Percentiles rank a stretch among this genome's conserved stretches.
Conservation (phyloP, 2,329 filamentous ascomycete species). For the Penicillium sumatraense region DNA sequence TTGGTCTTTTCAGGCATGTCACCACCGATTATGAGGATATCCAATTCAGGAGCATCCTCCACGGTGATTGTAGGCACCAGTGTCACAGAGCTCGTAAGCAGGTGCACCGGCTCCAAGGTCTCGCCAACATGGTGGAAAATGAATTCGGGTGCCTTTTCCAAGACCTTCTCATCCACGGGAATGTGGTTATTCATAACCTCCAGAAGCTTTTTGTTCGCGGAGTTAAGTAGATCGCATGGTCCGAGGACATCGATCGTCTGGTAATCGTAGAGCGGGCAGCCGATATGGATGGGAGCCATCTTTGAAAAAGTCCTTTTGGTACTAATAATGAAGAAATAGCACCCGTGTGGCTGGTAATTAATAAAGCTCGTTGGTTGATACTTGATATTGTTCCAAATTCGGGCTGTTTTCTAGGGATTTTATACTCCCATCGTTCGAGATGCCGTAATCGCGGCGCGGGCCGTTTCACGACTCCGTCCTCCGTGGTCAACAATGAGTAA, state of each 20-base stretch:
- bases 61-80: constrained; percentile 37
- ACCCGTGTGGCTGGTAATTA: too few relatives aligned
- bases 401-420: neutral
- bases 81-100: constrained; percentile 22
- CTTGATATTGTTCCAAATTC: neutral
- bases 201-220: neutral
- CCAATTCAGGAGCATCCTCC: constrained; percentile 43
- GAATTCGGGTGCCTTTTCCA: constrained; percentile 34
- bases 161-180: constrained; percentile 21
- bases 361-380: neutral
- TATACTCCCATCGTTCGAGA: neutral
- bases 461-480: neutral
- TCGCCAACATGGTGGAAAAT: constrained; percentile 43
- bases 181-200: neutral
- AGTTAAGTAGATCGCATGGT: constrained; percentile 37
- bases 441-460: neutral
- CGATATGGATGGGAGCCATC: constrained; percentile 31
- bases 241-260: constrained; percentile 42
- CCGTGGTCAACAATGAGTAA: neutral
- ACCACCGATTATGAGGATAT: constrained; percentile 44
- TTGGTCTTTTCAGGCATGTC: constrained; percentile 32
- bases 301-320: neutral
- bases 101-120: constrained; percentile 32
- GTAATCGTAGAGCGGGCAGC: constrained; percentile 34
- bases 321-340: neutral